Conservation (phyloP, 305 asterid genomes). For the Fraxinus greggii region DNA sequence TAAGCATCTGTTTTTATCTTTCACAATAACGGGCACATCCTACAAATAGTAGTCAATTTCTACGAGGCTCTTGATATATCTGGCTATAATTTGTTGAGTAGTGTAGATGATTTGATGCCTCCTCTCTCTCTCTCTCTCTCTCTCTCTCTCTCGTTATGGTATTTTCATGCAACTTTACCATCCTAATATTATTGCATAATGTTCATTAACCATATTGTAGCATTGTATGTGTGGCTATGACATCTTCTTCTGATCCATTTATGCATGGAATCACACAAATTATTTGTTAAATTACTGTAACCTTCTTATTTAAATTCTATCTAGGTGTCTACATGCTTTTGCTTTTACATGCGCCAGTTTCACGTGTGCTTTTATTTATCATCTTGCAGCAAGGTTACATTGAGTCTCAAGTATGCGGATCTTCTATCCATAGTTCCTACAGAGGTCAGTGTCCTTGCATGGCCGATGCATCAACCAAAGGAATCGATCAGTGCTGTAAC, state of each 20-base stretch:
- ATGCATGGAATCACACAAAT: neutral
- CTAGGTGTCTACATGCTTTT: neutral
- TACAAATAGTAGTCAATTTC: neutral
- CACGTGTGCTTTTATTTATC: neutral
- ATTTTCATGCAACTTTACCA: neutral
- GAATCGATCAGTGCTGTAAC: constrained; percentile 10
- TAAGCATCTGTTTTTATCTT: neutral
- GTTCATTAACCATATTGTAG: neutral
- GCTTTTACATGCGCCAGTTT: neutral
- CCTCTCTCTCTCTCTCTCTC: neutral
- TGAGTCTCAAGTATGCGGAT: constrained; percentile 76
- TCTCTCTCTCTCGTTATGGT: too few relatives aligned
- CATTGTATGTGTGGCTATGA: neutral
- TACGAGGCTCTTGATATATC: neutral
- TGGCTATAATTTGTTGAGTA: neutral
- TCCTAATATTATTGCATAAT: neutral
- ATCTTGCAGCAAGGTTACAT: constrained; percentile 72
- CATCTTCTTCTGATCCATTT: neutral
- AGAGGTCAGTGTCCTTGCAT: constrained; percentile 73
- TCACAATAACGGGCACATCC: neutral
- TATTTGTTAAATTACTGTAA: neutral
- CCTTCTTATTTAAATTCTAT: neutral
- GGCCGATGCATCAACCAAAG: constrained; percentile 48
- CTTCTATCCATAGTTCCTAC: constrained; percentile 77
- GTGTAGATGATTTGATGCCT: neutral